Percentiles rank a stretch among this genome's conserved stretches.
phyloP scores from a whole-genome alignment of 495 filamentous ascomycete genomes.

The Xylaria castorea region DNA sequence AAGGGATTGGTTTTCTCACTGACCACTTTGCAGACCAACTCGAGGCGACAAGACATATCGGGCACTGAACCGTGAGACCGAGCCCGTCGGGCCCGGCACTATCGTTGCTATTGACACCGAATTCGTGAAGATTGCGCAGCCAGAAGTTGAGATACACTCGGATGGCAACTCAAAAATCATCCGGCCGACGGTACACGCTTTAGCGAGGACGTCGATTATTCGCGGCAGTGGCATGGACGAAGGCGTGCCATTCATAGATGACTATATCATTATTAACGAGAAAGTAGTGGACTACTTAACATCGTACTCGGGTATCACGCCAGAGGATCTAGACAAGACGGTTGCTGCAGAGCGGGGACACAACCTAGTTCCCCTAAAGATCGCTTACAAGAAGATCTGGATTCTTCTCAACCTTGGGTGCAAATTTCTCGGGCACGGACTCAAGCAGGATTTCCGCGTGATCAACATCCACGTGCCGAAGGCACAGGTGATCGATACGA shows the following conservation, averaged over 20 bases:
- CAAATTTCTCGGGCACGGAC: slow-evolving; percentile 90
- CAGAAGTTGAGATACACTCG: slow-evolving; percentile 91
- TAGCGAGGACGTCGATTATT: slow-evolving; percentile 88
- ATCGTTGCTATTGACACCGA: slow-evolving; percentile 93
- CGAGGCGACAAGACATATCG: slow-evolving; percentile 57
- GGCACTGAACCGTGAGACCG: slow-evolving; percentile 65
- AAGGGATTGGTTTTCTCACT: slow-evolving; percentile 18
- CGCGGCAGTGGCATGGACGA: slow-evolving; percentile 76
- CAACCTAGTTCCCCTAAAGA: slow-evolving; percentile 84
- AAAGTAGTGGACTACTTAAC: slow-evolving; percentile 96
- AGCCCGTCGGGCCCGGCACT: slow-evolving; percentile 71
- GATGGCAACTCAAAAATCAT: slow-evolving; percentile 88
- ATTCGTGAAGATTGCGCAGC: slow-evolving; percentile 88
- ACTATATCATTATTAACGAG: slow-evolving; percentile 91
- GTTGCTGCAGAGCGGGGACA: slow-evolving; percentile 65
- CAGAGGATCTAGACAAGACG: slow-evolving; percentile 78
- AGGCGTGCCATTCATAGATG: slow-evolving; percentile 90
- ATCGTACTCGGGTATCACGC: slow-evolving; percentile 85
- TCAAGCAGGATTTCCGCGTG: slow-evolving; percentile 93
- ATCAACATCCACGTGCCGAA: slow-evolving; percentile 97
- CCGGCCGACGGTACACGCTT: slow-evolving; percentile 79
- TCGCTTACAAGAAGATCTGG: slow-evolving; percentile 98
- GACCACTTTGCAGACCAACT: slow-evolving; percentile 39
- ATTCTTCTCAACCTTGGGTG: slow-evolving; percentile 92
- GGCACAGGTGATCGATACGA: slow-evolving; percentile 90